A percentile compares a stretch with the other conserved stretches of the same genome.
These are phyloP conservation scores for Amphichorda felina DNA, from an alignment of 2,329 filamentous ascomycete genomes.

Conservation along the genomic window DNA sequence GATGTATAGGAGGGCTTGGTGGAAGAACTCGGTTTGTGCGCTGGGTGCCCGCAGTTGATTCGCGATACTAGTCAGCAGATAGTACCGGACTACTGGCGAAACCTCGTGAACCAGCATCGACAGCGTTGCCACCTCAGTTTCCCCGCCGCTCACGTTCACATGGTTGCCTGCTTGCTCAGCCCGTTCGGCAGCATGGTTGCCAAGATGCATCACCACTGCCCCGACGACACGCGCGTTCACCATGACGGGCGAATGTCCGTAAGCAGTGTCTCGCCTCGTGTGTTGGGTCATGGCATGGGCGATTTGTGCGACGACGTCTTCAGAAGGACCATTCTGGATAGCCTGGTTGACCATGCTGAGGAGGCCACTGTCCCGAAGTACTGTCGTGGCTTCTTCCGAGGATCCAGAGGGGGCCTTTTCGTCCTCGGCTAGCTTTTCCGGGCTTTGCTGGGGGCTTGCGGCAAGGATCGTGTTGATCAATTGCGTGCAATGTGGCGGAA, in stretches of 20 bases:
- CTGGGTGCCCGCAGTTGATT: slow-evolving; percentile 91
- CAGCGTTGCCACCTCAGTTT: slow-evolving; percentile 55
- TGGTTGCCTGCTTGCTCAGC: slow-evolving; percentile 46
- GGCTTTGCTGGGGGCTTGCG: slow-evolving; percentile 66
- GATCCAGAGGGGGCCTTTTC: slow-evolving; percentile 29
- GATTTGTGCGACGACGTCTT: slow-evolving; percentile 66
- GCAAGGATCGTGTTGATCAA: slow-evolving; percentile 80
- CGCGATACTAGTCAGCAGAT: slow-evolving; percentile 70
- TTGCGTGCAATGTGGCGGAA: slow-evolving; percentile 77
- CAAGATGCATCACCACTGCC: slow-evolving; percentile 74
- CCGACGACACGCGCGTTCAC: slow-evolving; percentile 66
- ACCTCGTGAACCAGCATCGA: slow-evolving; percentile 67
- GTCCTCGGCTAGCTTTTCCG: slow-evolving; percentile 59
- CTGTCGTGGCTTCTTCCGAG: slow-evolving; percentile 41
- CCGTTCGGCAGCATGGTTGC: slow-evolving; percentile 55
- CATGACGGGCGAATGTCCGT: slow-evolving; percentile 53
- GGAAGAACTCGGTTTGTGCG: slow-evolving; percentile 86
- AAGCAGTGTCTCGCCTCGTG: slow-evolving; percentile 45
- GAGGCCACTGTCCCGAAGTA: slow-evolving; percentile 41
- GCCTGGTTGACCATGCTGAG: slow-evolving; percentile 48
- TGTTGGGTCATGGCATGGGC: slow-evolving; percentile 58
- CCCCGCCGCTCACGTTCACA: slow-evolving; percentile 28
- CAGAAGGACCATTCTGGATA: slow-evolving; percentile 48
- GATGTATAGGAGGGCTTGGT: slow-evolving; percentile 69
- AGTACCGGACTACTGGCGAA: slow-evolving; percentile 69